Evolutionary conservation across 1,284 basidiomycete genomes (phyloP).

Genomic region (Exobasidium cylindrosporum): DNA sequence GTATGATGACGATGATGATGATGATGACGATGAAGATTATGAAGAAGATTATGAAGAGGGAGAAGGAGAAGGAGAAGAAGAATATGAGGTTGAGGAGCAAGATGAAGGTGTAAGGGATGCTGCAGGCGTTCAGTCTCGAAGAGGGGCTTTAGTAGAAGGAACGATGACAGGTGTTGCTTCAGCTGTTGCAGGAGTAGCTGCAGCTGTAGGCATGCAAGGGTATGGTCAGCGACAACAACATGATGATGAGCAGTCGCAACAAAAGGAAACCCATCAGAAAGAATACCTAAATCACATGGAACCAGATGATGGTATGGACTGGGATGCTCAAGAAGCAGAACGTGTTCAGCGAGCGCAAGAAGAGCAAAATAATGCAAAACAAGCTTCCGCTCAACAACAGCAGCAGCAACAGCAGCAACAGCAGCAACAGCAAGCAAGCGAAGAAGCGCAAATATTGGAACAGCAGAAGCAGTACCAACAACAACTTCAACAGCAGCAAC

Average conservation of each 20-base stretch:
- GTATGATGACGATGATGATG: conserved; percentile 31
- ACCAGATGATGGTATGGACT: conserved; percentile 60
- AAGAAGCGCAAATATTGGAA: conserved; percentile 54
- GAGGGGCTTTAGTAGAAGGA: not conserved
- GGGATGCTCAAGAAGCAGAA: conserved; percentile 58
- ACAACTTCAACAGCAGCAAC: conserved; percentile 17
- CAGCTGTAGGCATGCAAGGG: not conserved
- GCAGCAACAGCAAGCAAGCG: not conserved
- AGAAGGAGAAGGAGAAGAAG: conserved; percentile 26
- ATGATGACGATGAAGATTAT: conserved; percentile 28
- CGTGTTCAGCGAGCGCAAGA: conserved; percentile 49
- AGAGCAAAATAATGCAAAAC: conserved; percentile 19
- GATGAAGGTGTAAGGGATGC: conserved; percentile 31
- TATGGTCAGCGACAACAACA: conserved; percentile 21
- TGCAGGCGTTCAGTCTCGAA: conserved; percentile 18
- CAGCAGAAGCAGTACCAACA: conserved; percentile 52
- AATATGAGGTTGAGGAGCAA: conserved; percentile 25
- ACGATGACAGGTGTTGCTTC: not conserved
- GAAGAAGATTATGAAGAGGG: conserved; percentile 25
- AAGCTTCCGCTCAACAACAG: conserved; percentile 1
- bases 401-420: not conserved
- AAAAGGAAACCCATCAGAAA: not conserved
- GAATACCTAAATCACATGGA: conserved; percentile 49
- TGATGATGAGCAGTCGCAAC: conserved; percentile 11
- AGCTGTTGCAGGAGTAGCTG: conserved; percentile 13